Evolutionary conservation across 2,329 filamentous ascomycete genomes (phyloP).

Genomic region (Septoria linicola): DNA sequence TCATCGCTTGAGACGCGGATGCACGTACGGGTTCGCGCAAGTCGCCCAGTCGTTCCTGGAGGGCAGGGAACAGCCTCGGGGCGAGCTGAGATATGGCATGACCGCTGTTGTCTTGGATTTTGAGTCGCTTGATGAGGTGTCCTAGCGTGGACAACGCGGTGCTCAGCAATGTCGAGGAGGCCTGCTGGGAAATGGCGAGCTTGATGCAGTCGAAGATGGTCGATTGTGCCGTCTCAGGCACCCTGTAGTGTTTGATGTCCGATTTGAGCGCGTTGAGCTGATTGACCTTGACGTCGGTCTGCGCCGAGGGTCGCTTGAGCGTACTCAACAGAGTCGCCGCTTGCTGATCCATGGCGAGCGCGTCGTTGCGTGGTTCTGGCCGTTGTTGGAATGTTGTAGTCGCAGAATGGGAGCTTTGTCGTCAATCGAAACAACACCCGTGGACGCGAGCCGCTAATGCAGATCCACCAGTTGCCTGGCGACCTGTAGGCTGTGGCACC

Average conservation of each 20-base stretch:
- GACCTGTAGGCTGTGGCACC: too few relatives aligned
- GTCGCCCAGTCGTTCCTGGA: conserved; percentile 84
- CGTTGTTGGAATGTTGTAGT: conserved; percentile 1
- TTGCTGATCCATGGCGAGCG: conserved; percentile 55
- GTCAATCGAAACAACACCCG: too few relatives aligned
- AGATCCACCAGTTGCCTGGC: too few relatives aligned
- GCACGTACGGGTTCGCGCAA: conserved; percentile 79
- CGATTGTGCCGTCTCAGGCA: conserved; percentile 70
- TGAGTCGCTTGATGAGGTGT: conserved; percentile 81
- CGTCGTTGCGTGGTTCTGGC: conserved; percentile 2
- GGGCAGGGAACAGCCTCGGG: conserved; percentile 67
- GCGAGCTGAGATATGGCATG: conserved; percentile 65
- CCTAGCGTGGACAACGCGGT: conserved; percentile 85
- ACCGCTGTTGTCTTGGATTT: conserved; percentile 76
- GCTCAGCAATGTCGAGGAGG: conserved; percentile 69
- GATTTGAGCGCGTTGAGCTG: conserved; percentile 76
- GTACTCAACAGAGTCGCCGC: conserved; percentile 54
- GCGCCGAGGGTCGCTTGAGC: conserved; percentile 62
- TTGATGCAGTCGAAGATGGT: conserved; percentile 80
- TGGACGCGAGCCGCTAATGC: too few relatives aligned
- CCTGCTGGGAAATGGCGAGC: conserved; percentile 70
- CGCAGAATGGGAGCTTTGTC: not conserved
- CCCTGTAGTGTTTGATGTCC: conserved; percentile 87
- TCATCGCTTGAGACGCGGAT: conserved; percentile 71
- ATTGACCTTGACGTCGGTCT: conserved; percentile 68